These are phyloP conservation scores for Kwoniella sp. DNA, from an alignment of 768 basidiomycete genomes.

Conservation along the genomic window DNA sequence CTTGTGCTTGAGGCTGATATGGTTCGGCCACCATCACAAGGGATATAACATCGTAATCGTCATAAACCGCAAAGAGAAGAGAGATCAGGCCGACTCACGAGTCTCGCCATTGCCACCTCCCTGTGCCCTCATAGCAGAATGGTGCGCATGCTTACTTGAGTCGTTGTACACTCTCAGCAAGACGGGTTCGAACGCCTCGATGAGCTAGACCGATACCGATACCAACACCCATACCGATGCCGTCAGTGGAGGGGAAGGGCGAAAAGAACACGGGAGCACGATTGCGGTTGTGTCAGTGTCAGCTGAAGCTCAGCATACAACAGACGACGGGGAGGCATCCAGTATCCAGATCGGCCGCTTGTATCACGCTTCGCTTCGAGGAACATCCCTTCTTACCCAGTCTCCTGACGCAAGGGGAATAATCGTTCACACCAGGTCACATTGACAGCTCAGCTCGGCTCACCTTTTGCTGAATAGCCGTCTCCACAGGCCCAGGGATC, in stretches of 20 bases:
- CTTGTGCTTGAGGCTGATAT: no score
- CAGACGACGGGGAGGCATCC: no score
- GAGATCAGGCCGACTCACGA: no score
- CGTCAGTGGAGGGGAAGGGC: conserved; percentile 16
- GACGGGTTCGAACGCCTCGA: conserved; percentile 52
- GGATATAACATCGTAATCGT: no score
- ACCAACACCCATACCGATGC: not conserved
- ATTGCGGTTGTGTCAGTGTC: no score
- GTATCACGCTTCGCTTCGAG: no score
- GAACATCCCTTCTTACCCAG: no score
- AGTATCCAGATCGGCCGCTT: no score
- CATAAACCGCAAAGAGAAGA: no score
- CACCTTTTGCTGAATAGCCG: conserved; percentile 54
- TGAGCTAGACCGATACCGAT: conserved; percentile 51
- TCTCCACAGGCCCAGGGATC: conserved; percentile 55
- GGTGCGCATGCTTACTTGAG: conserved; percentile 56
- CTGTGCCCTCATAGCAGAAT: conserved; percentile 57
- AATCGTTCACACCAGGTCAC: not conserved
- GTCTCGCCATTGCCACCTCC: conserved; percentile 59
- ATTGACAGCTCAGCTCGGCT: not conserved
- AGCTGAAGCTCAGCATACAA: no score
- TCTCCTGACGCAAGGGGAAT: no score
- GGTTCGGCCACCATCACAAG: not conserved
- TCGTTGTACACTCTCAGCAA: conserved; percentile 57
- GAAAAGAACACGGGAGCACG: not conserved